Conservation (phyloP, 2,329 filamentous ascomycete species). For the Aureobasidium musti region DNA sequence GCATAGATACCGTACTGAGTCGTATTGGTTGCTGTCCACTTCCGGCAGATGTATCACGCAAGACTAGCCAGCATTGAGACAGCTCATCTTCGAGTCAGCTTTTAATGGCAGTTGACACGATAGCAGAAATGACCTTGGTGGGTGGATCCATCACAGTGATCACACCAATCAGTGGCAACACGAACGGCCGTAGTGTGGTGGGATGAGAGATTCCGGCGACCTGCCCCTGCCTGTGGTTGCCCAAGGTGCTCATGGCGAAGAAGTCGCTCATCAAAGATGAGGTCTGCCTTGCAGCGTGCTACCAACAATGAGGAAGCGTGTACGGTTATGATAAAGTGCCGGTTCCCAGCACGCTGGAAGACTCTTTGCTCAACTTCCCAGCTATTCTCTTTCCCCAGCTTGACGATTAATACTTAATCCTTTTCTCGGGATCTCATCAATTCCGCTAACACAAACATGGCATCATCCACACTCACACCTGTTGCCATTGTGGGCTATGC, state of each 20-base stretch:
- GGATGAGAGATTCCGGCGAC: not conserved
- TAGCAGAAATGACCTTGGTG: slow-evolving; percentile 18
- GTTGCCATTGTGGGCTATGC: slow-evolving; percentile 51
- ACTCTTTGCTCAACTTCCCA: not conserved
- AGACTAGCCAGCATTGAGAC: not conserved
- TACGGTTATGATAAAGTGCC: slow-evolving; percentile 3
- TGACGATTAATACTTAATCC: not conserved
- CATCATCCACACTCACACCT: slow-evolving; percentile 33
- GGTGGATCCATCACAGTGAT: not conserved
- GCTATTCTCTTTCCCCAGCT: not conserved
- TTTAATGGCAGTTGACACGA: slow-evolving; percentile 20
- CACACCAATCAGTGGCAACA: not conserved
- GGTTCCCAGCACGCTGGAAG: not conserved
- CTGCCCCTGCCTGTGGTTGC: not conserved
- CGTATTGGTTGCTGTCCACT: not conserved
- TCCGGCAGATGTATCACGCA: not conserved
- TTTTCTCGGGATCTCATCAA: not conserved
- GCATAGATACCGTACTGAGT: not conserved
- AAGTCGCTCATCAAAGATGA: not conserved
- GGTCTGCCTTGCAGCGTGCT: not conserved
- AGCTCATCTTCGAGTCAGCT: not conserved
- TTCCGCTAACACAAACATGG: not conserved
- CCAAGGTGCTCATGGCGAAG: not conserved
- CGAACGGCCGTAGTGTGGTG: not conserved
- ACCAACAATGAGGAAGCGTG: not conserved